Evolutionary conservation across 139 green algal genomes (phyloP).

Genomic region (Nannochloris sp.): DNA sequence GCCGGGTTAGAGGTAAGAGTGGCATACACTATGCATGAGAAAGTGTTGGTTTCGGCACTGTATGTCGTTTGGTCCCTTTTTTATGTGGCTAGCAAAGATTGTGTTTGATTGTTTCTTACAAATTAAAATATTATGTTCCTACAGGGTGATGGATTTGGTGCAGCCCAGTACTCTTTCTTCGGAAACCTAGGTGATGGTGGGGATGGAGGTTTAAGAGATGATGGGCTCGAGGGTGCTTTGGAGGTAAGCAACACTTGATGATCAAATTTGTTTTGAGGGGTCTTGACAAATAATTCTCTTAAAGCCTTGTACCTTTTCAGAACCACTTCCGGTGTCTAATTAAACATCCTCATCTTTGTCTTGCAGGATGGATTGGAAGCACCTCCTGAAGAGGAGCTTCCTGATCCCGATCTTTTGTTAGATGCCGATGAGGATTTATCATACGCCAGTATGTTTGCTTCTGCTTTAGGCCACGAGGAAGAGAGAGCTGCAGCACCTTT

Average conservation of each 20-base stretch:
- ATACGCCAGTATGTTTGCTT: conserved; percentile 50
- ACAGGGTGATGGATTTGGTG: background rate
- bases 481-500: background rate
- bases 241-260: conserved; percentile 42
- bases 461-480: conserved; percentile 2
- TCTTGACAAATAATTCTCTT: too few species aligned
- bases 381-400: conserved; percentile 42
- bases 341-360: background rate
- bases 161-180: conserved; percentile 59
- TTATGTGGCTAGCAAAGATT: background rate
- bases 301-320: too few species aligned
- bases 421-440: conserved; percentile 53
- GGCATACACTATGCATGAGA: too few species aligned
- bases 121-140: background rate
- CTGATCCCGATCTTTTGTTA: conserved; percentile 18
- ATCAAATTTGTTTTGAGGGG: background rate
- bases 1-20: background rate
- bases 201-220: too few species aligned
- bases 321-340: too few species aligned
- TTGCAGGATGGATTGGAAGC: conserved; percentile 66
- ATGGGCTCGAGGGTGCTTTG: conserved; percentile 38
- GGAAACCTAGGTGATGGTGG: conserved; percentile 34
- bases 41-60: too few species aligned
- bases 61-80: too few species aligned
- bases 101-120: background rate